A percentile compares a stretch with the other conserved stretches of the same genome.
Evolutionary conservation across 2,329 filamentous ascomycete species (phyloP).

Genomic region (Akanthomyces dipterigenus): DNA sequence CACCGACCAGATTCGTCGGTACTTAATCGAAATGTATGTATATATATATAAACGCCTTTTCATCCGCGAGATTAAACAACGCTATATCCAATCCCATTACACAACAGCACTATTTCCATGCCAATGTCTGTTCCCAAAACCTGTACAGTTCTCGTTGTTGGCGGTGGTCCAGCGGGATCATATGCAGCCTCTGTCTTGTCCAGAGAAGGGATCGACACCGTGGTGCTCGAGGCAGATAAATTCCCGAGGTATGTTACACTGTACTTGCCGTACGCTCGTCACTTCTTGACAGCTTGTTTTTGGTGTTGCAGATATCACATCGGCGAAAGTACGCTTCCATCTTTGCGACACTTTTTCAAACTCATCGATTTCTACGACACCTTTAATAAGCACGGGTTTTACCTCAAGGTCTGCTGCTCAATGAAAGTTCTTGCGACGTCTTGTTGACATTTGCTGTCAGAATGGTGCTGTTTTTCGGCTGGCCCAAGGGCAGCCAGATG

Average conservation of each 20-base stretch:
- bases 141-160: slow-evolving; percentile 34
- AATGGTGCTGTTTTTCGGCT: slow-evolving; percentile 34
- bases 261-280: no score
- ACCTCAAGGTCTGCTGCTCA: slow-evolving; percentile 27
- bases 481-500: slow-evolving; percentile 24
- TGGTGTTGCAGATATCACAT: slow-evolving; percentile 30
- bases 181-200: slow-evolving; percentile 36
- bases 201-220: slow-evolving; percentile 37
- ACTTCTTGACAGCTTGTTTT: not conserved
- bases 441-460: not conserved
- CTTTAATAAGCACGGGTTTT: slow-evolving; percentile 35
- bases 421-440: no score
- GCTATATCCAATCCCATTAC: no score
- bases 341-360: slow-evolving; percentile 35
- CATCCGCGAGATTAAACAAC: no score
- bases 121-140: no score
- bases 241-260: slow-evolving; percentile 28
- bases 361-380: slow-evolving; percentile 37
- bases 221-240: slow-evolving; percentile 37
- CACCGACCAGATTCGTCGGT: no score
- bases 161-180: slow-evolving; percentile 39
- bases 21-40: no score
- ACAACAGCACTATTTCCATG: no score
- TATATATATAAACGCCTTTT: no score
- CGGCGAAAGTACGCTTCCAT: slow-evolving; percentile 31